Conservation (phyloP, 2,329 filamentous ascomycete species). For the Colletotrichum somersetense region DNA sequence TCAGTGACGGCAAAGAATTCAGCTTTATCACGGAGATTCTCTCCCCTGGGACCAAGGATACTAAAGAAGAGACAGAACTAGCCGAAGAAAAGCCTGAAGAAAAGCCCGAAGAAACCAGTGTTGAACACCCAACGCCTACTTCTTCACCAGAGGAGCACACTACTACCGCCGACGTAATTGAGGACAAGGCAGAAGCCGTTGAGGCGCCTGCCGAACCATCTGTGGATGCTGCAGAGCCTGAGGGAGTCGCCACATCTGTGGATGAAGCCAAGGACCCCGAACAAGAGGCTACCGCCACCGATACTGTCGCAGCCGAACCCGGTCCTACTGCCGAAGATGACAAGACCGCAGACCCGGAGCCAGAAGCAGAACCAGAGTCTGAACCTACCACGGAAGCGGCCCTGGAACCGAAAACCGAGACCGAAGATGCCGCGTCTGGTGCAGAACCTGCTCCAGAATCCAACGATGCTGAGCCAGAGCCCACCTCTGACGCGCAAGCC, state of each 20-base stretch:
- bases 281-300: background rate
- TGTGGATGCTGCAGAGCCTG: background rate
- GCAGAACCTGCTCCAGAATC: background rate
- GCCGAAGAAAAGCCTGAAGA: conserved; percentile 7
- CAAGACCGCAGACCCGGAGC: background rate
- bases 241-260: background rate
- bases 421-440: background rate
- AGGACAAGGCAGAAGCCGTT: background rate
- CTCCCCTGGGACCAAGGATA: conserved; percentile 15
- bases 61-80: conserved; percentile 31
- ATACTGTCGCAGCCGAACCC: background rate
- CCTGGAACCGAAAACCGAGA: background rate
- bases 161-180: background rate
- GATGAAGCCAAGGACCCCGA: conserved; percentile 4
- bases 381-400: background rate
- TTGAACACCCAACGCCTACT: background rate
- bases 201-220: background rate
- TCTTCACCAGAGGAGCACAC: background rate
- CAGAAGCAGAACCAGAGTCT: conserved; percentile 8
- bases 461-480: background rate
- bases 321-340: background rate
- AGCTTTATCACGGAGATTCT: conserved; percentile 20
- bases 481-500: background rate
- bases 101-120: background rate
- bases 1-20: conserved; percentile 37